A percentile compares a stretch with the other conserved stretches of the same genome.
These are phyloP conservation scores for Daldinia concentrica DNA, from an alignment of 495 filamentous ascomycete species.

Conservation along the genomic window DNA sequence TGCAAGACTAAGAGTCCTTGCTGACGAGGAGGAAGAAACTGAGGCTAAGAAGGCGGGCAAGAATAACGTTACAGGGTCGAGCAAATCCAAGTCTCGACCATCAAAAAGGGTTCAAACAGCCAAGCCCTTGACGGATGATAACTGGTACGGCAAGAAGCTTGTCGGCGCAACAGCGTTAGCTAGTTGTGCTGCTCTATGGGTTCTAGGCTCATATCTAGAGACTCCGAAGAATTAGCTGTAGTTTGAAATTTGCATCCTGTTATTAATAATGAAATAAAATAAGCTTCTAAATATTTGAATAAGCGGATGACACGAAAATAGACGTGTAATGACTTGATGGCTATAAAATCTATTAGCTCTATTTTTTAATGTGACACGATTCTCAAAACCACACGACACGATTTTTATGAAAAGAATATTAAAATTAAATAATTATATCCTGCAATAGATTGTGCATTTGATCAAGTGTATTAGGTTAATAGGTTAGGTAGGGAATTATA, in stretches of 20 bases:
- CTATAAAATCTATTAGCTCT: no score
- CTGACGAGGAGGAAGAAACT: conserved; percentile 51
- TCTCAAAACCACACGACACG: not conserved
- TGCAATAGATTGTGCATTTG: no score
- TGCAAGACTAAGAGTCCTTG: conserved; percentile 64
- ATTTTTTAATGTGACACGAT: not conserved
- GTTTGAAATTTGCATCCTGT: conserved; percentile 1
- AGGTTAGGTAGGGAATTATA: no score
- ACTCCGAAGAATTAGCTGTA: conserved; percentile 35
- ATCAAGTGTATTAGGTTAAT: not conserved
- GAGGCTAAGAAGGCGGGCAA: conserved; percentile 45
- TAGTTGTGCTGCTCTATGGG: conserved; percentile 74
- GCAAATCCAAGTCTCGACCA: conserved; percentile 47
- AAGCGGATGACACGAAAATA: not conserved
- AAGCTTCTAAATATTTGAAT: not conserved
- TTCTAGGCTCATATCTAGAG: conserved; percentile 64
- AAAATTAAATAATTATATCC: no score
- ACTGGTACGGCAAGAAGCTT: conserved; percentile 75
- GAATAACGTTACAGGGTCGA: conserved; percentile 45
- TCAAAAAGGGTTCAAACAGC: conserved; percentile 58
- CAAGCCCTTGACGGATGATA: conserved; percentile 71
- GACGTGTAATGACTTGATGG: not conserved
- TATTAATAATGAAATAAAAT: conserved; percentile 5
- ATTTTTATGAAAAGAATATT: not conserved
- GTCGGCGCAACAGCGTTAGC: conserved; percentile 70